phyloP scores from a whole-genome alignment of 208 protist species.

The Leishmania braziliensis region DNA sequence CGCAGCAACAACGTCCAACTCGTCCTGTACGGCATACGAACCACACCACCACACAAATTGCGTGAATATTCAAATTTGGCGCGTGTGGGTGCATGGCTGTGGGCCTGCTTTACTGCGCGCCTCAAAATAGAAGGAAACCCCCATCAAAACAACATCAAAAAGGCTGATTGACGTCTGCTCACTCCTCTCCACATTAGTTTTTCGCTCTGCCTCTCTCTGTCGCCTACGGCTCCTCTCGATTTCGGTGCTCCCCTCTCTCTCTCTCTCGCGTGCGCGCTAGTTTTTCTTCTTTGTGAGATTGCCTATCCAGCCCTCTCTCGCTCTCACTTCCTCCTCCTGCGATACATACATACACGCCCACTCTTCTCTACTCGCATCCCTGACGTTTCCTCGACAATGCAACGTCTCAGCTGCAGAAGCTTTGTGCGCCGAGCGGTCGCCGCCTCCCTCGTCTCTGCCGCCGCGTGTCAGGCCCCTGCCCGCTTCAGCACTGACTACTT shows the following conservation, averaged over 20 bases:
- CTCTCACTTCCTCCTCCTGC: neutral
- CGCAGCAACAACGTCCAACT: neutral
- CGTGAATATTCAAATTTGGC: neutral
- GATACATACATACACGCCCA: neutral
- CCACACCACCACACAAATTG: conserved; percentile 5
- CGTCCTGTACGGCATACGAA: neutral
- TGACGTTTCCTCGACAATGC: conserved; percentile 8
- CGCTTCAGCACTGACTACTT: conserved; percentile 30
- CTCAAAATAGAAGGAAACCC: too few species aligned
- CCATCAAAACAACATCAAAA: too few species aligned
- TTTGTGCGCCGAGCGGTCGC: conserved; percentile 9
- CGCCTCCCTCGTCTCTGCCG: conserved; percentile 7
- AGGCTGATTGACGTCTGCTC: neutral
- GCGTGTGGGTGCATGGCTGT: too few species aligned
- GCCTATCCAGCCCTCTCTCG: neutral
- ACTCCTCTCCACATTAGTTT: neutral
- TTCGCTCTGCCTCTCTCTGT: neutral
- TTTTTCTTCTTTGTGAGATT: neutral
- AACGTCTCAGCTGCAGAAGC: conserved; percentile 19
- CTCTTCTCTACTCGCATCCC: neutral
- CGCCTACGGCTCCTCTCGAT: neutral
- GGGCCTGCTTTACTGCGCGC: too few species aligned
- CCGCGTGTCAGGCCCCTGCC: conserved; percentile 10
- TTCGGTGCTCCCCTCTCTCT: neutral
- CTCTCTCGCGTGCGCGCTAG: neutral